Conservation (phyloP, 2,329 filamentous ascomycete genomes). For the Didymosphaeria variabile region DNA sequence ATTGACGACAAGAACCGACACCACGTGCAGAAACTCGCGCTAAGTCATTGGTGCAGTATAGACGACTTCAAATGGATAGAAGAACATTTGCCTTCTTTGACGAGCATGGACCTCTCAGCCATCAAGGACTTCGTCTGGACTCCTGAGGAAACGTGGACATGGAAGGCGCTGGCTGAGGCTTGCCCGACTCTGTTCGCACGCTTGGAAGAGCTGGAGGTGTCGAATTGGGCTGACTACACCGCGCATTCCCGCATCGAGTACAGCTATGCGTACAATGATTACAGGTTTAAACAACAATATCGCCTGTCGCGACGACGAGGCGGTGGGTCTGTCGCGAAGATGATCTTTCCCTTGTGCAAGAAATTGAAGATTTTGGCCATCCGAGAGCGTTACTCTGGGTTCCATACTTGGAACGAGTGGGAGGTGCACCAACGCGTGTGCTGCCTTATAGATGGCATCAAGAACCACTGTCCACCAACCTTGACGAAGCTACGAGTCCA, state of each 20-base stretch:
- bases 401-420: constrained; percentile 50
- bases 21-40: constrained; percentile 46
- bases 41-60: constrained; percentile 48
- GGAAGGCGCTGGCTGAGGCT: constrained; percentile 43
- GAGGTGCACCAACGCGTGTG: constrained; percentile 50
- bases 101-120: constrained; percentile 43
- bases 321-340: constrained; percentile 44
- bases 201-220: constrained; percentile 45
- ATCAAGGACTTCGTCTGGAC: constrained; percentile 52
- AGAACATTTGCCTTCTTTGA: constrained; percentile 46
- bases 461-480: constrained; percentile 39
- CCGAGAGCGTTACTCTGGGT: constrained; percentile 44
- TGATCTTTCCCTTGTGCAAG: constrained; percentile 43
- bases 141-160: constrained; percentile 49
- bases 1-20: constrained; percentile 43
- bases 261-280: constrained; percentile 49
- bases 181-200: constrained; percentile 43
- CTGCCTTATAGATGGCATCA: constrained; percentile 45
- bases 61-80: constrained; percentile 50
- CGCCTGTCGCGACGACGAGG: constrained; percentile 45
- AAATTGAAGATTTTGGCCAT: constrained; percentile 45
- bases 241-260: constrained; percentile 49
- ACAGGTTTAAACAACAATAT: constrained; percentile 47
- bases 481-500: constrained; percentile 45
- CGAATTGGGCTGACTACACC: constrained; percentile 50